Conservation (phyloP, 495 filamentous ascomycete species). For the Clavariopsis aquatica region DNA sequence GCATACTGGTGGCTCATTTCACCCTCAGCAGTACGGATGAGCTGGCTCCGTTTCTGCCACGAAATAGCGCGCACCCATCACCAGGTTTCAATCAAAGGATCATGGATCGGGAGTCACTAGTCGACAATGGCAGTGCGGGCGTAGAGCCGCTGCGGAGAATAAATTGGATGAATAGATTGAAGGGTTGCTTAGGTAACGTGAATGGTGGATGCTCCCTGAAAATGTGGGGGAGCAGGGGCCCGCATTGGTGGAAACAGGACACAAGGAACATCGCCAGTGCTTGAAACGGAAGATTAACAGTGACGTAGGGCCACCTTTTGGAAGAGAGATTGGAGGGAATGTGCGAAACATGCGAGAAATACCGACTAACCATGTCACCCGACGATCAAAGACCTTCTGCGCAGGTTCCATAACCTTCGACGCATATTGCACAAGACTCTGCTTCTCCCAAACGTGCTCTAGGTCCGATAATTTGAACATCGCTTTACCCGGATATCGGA, state of each 20-base stretch:
- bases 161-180: constrained; percentile 19
- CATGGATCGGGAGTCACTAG: constrained; percentile 10
- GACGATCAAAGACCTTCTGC: neutral
- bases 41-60: constrained; percentile 4
- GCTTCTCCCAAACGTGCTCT: constrained; percentile 9
- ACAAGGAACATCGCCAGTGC: neutral
- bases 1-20: neutral
- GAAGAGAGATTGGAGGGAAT: neutral
- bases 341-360: constrained; percentile 1
- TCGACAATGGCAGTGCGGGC: neutral
- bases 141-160: constrained; percentile 25
- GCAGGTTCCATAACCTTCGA: neutral
- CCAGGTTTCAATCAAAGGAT: constrained; percentile 6
- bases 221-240: constrained; percentile 12
- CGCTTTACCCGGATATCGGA: constrained; percentile 16
- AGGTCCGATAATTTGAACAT: neutral
- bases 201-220: neutral
- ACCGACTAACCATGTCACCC: neutral
- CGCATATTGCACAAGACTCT: neutral
- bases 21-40: constrained; percentile 10
- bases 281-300: constrained; percentile 9
- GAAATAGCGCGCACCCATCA: constrained; percentile 4
- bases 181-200: neutral
- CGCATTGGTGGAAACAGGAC: constrained; percentile 7
- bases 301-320: neutral